These are phyloP conservation scores for Rhizophora apiculata DNA, from an alignment of 345 rosid genomes.

Conservation along the genomic window DNA sequence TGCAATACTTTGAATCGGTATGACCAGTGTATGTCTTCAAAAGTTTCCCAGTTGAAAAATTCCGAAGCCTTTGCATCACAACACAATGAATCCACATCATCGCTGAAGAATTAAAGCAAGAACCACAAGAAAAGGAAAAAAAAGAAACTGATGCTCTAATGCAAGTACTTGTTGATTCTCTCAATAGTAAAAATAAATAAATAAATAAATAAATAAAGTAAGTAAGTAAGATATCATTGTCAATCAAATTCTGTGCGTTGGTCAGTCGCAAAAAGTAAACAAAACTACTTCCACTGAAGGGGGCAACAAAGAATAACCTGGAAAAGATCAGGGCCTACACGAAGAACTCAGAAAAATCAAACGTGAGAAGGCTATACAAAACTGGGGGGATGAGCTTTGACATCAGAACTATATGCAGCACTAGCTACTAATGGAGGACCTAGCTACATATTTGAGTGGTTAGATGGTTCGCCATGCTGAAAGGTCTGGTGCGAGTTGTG, in stretches of 20 bases:
- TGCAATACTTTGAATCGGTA: conserved; percentile 57
- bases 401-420: conserved; percentile 11
- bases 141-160: neutral
- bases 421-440: conserved; percentile 14
- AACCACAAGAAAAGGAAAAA: neutral
- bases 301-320: conserved; percentile 8
- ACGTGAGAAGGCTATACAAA: conserved; percentile 17
- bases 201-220: too few relatives aligned
- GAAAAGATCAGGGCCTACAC: neutral
- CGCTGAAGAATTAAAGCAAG: neutral
- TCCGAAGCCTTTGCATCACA: conserved; percentile 76
- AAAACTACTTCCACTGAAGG: neutral
- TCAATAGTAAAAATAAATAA: too few relatives aligned
- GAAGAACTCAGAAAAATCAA: neutral
- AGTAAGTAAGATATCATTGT: too few relatives aligned
- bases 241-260: too few relatives aligned
- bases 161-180: too few relatives aligned
- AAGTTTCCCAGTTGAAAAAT: conserved; percentile 65
- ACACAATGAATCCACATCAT: conserved; percentile 9
- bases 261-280: neutral
- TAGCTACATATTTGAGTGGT: neutral
- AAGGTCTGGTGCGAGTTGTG: conserved; percentile 3
- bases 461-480: conserved; percentile 7
- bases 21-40: conserved; percentile 86
- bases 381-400: conserved; percentile 5